phyloP scores from a whole-genome alignment of 139 green algal genomes.

The Zygnema cylindricum region DNA sequence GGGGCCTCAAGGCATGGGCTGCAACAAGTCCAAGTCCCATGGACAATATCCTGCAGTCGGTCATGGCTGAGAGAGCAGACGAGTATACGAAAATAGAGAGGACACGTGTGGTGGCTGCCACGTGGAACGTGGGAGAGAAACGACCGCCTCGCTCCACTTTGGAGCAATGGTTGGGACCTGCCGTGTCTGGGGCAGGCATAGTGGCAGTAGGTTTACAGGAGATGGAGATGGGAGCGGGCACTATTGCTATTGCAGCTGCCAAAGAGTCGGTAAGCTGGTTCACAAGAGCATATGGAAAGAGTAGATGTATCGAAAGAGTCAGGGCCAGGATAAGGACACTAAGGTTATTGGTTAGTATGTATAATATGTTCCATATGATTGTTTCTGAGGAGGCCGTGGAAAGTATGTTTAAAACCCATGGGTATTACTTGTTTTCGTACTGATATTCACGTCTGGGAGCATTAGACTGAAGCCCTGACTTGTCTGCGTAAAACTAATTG shows the following conservation, averaged over 20 bases:
- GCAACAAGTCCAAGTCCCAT: conserved; percentile 8
- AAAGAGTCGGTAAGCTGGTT: conserved; percentile 48
- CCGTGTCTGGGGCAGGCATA: conserved; percentile 9
- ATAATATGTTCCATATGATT: too few species aligned
- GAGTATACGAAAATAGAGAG: conserved; percentile 18
- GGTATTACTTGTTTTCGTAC: too few species aligned
- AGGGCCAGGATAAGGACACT: too few species aligned
- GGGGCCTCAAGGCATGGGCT: conserved; percentile 31
- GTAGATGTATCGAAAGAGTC: too few species aligned
- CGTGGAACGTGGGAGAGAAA: conserved; percentile 59
- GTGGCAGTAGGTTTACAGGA: conserved; percentile 58
- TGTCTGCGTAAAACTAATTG: too few species aligned
- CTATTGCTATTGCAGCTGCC: conserved; percentile 39
- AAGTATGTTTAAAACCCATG: too few species aligned
- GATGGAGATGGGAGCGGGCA: conserved; percentile 54
- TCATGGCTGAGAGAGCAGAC: conserved; percentile 32
- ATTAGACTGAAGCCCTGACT: too few species aligned
- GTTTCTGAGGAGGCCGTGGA: too few species aligned
- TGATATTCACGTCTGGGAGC: too few species aligned
- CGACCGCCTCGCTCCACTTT: background rate
- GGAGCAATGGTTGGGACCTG: conserved; percentile 21
- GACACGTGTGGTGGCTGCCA: conserved; percentile 24
- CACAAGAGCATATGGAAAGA: too few species aligned
- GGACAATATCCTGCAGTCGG: background rate
- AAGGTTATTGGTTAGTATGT: too few species aligned